Evolutionary conservation across 2,329 filamentous ascomycete genomes (phyloP), one percentile per base, ranked within the genome.

Genomic region (Fusarium subglutinans): DNA sequence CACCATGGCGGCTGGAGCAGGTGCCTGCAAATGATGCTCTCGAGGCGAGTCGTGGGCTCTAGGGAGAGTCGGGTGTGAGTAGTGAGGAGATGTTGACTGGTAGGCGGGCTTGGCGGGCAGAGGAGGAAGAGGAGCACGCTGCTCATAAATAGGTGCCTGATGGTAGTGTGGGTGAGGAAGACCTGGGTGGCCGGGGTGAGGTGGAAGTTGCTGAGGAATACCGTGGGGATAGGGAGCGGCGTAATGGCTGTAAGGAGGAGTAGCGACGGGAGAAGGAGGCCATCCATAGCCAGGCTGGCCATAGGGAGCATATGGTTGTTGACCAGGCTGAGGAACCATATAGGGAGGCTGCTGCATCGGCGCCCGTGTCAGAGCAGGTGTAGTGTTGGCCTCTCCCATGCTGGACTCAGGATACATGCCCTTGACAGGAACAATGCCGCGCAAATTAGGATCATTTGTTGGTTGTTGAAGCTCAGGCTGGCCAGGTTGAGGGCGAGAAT

Each of bases 331-430:
- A 43, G 83, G 79, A 51, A 83, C 77, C 78, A 81, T 79, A 74
- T 82, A 84, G 2, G 83, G 81, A 48, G 82, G 80, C 62, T 83
- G 83, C 63, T 84, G 88, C 86, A 93, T 91, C 6, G 91, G 94
- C 2, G 92, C 90, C 74, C 94, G 90, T 18, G 94, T 96, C 44
- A 97, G 90, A 6, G 94, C 92, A 18, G 95, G 94, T 20, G 94
- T 91, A 66, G 92, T 92, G 80, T 92, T 92, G 71, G 92, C 88
- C 79, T 98, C 96, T 80, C 94, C 94, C 76, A 98, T 91, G 51
- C 94, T 97, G 3, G 96, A 97, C 83, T 99, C 96, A 0, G 96
- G 96, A 81, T 99, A 99, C 90, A 98, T 94, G 80, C 95, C 96
- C 87, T 98, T 98, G 51, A 92, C 89, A 1, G 96, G 96, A 5